Evolutionary conservation across 371 early-diverging fungal genomes (phyloP), one percentile per base, ranked within the genome.

Genomic region (Parasitella parasitica): DNA sequence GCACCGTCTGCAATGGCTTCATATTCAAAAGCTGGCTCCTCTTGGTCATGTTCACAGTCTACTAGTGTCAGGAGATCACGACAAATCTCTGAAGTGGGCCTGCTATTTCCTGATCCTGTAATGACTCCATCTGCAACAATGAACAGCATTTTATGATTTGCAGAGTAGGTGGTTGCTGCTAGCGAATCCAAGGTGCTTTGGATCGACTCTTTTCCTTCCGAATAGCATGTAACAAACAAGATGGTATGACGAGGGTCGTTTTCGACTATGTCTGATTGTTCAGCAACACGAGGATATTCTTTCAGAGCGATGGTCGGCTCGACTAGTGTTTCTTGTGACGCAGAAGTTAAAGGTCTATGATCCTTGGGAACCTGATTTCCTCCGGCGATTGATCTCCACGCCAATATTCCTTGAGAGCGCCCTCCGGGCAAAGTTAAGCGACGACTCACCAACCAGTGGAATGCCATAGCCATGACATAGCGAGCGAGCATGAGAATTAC

Each of bases 111-210:
- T 13, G 84, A 80, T 16, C 94, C 94, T 20, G 87, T 89, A 51
- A 94, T 90, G 61, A 93, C 84, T 59, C 94, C 94, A 74, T 97
- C 98, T 26, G 91, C 89, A 49, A 97, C 84, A 43, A 97, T 82
- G 41, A 96, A 88, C 16, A 99, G 84, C 35, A 99, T 75, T 82
- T 97, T 97, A 52, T 92, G 85, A 51, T 89, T 84, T 71, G 97
- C 94, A 9, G 88, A 86, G 71, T 96, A 96, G 15, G 92, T 89
- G 7, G 97, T 94, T 1, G 70, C 75, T 15, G 93, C 91, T 26
- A 99, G 78, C 28, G 96, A 96, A 65, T 97, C 96, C 39, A 99
- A 78, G 9, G 99, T 99, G 11, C 83, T 85, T 22, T 88, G 81
- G 35, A 99, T 81, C 8, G 92, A 91, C 34, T 88, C 91, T 64